phyloP scores from a whole-genome alignment of 208 protist species.

The Borovskyia barvae region DNA sequence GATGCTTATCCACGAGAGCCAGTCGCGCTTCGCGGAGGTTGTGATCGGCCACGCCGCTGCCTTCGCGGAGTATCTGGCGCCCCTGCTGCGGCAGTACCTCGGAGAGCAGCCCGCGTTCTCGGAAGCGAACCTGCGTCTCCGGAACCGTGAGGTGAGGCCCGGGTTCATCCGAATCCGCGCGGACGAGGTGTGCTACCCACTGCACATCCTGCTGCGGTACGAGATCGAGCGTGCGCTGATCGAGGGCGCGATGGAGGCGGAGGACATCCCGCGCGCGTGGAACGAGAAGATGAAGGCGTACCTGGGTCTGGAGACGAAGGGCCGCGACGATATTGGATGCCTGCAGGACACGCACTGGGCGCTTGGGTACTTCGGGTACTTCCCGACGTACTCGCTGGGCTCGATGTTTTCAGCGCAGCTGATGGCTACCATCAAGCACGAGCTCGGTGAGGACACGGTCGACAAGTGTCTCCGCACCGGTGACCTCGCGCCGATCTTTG shows the following conservation, averaged over 20 bases:
- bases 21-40: conserved; percentile 84
- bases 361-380: conserved; percentile 71
- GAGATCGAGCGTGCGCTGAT: conserved; percentile 90
- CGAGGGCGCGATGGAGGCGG: conserved; percentile 65
- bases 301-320: conserved; percentile 70
- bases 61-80: conserved; percentile 59
- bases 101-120: conserved; percentile 55
- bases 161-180: conserved; percentile 79
- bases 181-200: conserved; percentile 91
- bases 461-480: conserved; percentile 52
- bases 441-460: conserved; percentile 56
- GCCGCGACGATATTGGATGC: conserved; percentile 75
- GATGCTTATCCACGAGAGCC: conserved; percentile 80
- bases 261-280: conserved; percentile 81
- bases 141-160: conserved; percentile 56
- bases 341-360: conserved; percentile 91
- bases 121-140: conserved; percentile 43
- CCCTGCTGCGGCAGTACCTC: conserved; percentile 46
- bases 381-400: conserved; percentile 87
- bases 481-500: conserved; percentile 63
- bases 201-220: conserved; percentile 90
- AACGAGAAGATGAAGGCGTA: conserved; percentile 89
- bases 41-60: conserved; percentile 48
- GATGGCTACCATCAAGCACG: conserved; percentile 56
- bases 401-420: conserved; percentile 83